These are phyloP conservation scores for Coleophoma eucalyptorum DNA, from an alignment of 2,329 filamentous ascomycete genomes.

Conservation along the genomic window DNA sequence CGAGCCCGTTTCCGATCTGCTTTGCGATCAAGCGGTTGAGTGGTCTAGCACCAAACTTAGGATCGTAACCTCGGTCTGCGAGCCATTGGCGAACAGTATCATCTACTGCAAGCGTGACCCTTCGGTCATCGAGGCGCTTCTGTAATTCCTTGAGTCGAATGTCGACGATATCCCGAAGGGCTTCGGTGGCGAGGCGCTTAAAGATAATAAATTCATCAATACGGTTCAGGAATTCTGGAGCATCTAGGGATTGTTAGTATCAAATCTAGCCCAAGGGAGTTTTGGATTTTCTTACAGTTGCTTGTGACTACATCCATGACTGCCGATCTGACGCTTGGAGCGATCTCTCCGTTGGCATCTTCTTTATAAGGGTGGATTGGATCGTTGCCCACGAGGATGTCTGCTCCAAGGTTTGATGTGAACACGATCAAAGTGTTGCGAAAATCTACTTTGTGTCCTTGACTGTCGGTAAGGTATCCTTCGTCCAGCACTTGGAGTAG, in stretches of 20 bases:
- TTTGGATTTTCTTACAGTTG: constrained; percentile 39
- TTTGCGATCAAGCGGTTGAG: constrained; percentile 87
- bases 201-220: constrained; percentile 98
- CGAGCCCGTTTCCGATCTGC: constrained; percentile 83
- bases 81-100: constrained; percentile 79
- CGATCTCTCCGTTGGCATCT: constrained; percentile 63
- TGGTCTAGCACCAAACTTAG: constrained; percentile 84
- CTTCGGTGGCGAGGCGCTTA: constrained; percentile 73
- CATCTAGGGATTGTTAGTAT: constrained; percentile 37
- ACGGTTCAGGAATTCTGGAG: constrained; percentile 93
- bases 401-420: constrained; percentile 90
- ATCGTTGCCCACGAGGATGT: constrained; percentile 80
- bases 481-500: constrained; percentile 94
- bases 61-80: constrained; percentile 85
- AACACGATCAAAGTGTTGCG: constrained; percentile 94
- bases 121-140: constrained; percentile 74
- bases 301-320: constrained; percentile 85
- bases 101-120: constrained; percentile 72
- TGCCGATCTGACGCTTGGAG: constrained; percentile 66
- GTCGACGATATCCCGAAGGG: constrained; percentile 88
- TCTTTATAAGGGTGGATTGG: constrained; percentile 60
- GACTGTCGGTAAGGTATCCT: constrained; percentile 90
- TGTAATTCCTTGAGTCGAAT: constrained; percentile 87
- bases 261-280: not conserved
- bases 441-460: constrained; percentile 97